These are phyloP conservation scores for Quercus cerris DNA, from an alignment of 306 rosid species.

Conservation along the genomic window DNA sequence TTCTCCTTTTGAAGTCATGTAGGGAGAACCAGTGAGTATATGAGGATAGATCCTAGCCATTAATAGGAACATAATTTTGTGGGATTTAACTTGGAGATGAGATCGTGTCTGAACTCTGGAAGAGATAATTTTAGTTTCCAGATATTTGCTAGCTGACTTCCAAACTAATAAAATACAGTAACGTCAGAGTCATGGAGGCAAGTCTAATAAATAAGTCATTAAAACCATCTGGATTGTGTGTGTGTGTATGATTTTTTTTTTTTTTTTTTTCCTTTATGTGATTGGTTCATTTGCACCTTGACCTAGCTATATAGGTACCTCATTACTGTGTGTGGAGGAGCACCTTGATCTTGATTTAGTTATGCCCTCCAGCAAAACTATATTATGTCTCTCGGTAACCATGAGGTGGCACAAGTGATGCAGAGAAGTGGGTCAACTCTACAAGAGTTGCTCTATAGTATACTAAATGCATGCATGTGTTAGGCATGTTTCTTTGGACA, in stretches of 20 bases:
- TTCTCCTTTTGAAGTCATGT: conserved; percentile 34
- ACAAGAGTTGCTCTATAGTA: neutral
- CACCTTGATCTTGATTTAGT: neutral
- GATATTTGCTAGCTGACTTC: neutral
- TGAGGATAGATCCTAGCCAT: conserved; percentile 52
- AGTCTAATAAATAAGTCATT: neutral
- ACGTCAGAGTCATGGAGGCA: neutral
- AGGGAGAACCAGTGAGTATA: conserved; percentile 12
- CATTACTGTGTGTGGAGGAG: neutral
- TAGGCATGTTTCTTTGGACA: too few species aligned
- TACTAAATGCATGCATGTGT: too few species aligned
- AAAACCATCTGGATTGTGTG: neutral
- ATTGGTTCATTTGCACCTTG: neutral
- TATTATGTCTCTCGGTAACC: neutral
- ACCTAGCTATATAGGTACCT: neutral
- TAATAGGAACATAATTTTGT: neutral
- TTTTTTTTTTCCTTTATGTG: neutral
- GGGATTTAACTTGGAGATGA: neutral
- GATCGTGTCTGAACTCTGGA: neutral
- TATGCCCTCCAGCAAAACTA: neutral
- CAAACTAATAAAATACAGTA: neutral
- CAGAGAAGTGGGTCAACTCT: neutral
- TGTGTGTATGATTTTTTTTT: too few species aligned
- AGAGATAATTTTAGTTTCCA: neutral
- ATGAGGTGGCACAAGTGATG: too few species aligned